Conservation (phyloP, 106 monocot species). For the Dendrobium huoshanense region DNA sequence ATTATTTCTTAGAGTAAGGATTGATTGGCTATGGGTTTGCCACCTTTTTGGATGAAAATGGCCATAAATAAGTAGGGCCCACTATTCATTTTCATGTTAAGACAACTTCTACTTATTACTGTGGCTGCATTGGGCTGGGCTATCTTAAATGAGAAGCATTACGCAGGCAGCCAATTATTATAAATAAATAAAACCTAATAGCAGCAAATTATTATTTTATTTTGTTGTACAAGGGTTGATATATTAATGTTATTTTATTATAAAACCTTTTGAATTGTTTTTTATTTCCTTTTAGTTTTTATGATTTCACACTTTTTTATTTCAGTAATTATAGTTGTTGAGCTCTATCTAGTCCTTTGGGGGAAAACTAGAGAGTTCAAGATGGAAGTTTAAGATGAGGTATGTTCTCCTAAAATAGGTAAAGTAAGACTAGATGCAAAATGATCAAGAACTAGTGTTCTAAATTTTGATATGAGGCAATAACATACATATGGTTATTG, state of each 20-base stretch:
- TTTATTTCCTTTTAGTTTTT: not conserved
- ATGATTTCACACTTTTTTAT: no score
- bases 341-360: not conserved
- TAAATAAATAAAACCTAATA: not conserved
- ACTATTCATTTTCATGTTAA: constrained; percentile 73
- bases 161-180: constrained; percentile 41
- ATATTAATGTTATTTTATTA: no score
- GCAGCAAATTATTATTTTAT: no score
- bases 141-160: constrained; percentile 65
- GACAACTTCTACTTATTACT: constrained; percentile 54
- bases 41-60: constrained; percentile 49
- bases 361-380: not conserved
- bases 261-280: no score
- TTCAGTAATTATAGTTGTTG: not conserved
- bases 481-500: no score
- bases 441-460: no score
- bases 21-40: constrained; percentile 53
- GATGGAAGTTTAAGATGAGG: no score
- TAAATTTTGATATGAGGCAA: no score
- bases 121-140: constrained; percentile 77
- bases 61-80: constrained; percentile 62
- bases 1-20: constrained; percentile 25
- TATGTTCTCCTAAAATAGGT: not conserved
- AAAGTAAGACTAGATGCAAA: no score
- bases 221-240: no score